Evolutionary conservation across 1,139 yeast genomes (phyloP).

Genomic region (Pichia sp.): DNA sequence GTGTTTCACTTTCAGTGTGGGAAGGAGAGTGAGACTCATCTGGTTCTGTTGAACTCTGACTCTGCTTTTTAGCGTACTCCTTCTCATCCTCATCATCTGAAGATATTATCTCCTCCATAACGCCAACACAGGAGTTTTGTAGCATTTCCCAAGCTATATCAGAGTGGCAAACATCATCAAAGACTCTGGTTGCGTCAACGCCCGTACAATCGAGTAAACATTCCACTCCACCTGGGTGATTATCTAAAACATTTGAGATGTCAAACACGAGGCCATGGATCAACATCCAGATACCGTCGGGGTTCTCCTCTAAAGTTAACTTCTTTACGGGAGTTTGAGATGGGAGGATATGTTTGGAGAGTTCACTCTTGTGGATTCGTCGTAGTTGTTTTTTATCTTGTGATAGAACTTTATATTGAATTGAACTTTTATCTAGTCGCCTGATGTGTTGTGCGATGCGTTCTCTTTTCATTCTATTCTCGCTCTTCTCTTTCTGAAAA

Average conservation of each 20-base stretch:
- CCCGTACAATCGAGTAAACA: constrained; percentile 66
- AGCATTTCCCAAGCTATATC: constrained; percentile 28
- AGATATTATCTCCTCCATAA: constrained; percentile 11
- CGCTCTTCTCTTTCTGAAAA: too few species aligned
- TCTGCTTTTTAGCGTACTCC: not conserved
- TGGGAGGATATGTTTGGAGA: constrained; percentile 12
- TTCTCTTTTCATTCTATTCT: too few species aligned
- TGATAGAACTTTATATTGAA: constrained; percentile 7
- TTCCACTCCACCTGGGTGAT: constrained; percentile 69
- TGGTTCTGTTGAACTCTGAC: not conserved
- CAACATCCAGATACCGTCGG: constrained; percentile 56
- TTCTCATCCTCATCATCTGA: not conserved
- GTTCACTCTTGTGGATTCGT: constrained; percentile 4
- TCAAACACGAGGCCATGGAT: constrained; percentile 58
- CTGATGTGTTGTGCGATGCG: too few species aligned
- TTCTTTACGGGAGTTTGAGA: constrained; percentile 5
- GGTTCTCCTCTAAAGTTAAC: constrained; percentile 20
- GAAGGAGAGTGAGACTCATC: too few species aligned
- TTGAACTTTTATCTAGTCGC: constrained; percentile 4
- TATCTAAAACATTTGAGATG: constrained; percentile 39
- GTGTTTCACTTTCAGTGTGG: too few species aligned
- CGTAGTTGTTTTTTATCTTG: constrained; percentile 4
- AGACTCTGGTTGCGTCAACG: constrained; percentile 50
- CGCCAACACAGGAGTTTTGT: constrained; percentile 24
- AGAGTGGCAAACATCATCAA: constrained; percentile 30